These are phyloP conservation scores for Cetradonia linearis DNA, from an alignment of 495 filamentous ascomycete species.

Conservation along the genomic window DNA sequence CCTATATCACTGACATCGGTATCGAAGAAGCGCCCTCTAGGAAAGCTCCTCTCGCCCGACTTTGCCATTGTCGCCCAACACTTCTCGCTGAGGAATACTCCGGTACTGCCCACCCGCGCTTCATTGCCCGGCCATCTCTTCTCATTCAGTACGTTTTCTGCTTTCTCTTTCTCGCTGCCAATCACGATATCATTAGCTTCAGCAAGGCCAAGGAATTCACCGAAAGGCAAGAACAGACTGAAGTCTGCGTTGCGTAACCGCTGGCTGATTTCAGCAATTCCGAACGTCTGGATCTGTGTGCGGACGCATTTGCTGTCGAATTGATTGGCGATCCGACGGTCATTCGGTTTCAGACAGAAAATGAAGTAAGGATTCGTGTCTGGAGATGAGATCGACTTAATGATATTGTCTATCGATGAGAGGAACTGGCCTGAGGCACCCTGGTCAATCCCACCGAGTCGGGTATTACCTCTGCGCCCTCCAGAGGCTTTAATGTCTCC, in stretches of 20 bases:
- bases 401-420: slow-evolving; percentile 78
- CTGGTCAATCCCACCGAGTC: slow-evolving; percentile 48
- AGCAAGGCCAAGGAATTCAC: slow-evolving; percentile 83
- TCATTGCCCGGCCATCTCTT: slow-evolving; percentile 88
- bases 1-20: slow-evolving; percentile 42
- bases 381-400: slow-evolving; percentile 63
- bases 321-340: slow-evolving; percentile 93
- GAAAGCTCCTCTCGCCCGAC: slow-evolving; percentile 49
- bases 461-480: slow-evolving; percentile 34
- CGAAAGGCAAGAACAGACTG: slow-evolving; percentile 89
- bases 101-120: slow-evolving; percentile 80
- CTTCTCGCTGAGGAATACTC: slow-evolving; percentile 88
- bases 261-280: slow-evolving; percentile 94
- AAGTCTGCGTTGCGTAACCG: slow-evolving; percentile 86
- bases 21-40: slow-evolving; percentile 29
- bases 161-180: slow-evolving; percentile 87
- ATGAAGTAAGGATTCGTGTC: slow-evolving; percentile 91
- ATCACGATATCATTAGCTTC: slow-evolving; percentile 75
- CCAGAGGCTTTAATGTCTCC: slow-evolving; percentile 30
- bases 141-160: slow-evolving; percentile 77
- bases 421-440: slow-evolving; percentile 90
- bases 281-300: slow-evolving; percentile 87
- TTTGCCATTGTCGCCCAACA: slow-evolving; percentile 88
- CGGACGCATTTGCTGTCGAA: slow-evolving; percentile 98
- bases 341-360: slow-evolving; percentile 95